phyloP scores from a whole-genome alignment of 2,329 filamentous ascomycete genomes.

The Mollisiaceae sp. region DNA sequence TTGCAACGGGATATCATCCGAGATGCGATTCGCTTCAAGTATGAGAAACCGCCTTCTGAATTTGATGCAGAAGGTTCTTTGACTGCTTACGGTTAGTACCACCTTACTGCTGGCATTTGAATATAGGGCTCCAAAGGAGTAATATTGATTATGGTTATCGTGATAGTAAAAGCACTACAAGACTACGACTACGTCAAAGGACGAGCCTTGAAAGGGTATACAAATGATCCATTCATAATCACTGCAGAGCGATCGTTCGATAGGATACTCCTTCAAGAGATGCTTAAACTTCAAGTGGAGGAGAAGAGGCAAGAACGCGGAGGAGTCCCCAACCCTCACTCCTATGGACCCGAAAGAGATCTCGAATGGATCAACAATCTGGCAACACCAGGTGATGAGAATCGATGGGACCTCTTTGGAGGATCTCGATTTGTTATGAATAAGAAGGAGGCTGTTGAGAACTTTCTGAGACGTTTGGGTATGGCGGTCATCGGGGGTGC shows the following conservation, averaged over 20 bases:
- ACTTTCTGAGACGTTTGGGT: not conserved
- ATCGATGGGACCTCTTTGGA: not conserved
- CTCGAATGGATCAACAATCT: too few relatives aligned
- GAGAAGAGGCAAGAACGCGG: too few relatives aligned
- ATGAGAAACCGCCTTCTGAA: not conserved
- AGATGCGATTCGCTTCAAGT: not conserved
- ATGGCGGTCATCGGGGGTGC: conserved; percentile 9
- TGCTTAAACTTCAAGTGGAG: not conserved
- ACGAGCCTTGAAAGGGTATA: not conserved
- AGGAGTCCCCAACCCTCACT: too few relatives aligned
- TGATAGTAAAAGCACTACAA: not conserved
- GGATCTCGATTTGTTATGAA: not conserved
- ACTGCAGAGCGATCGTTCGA: not conserved
- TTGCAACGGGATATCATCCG: not conserved
- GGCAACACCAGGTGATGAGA: too few relatives aligned
- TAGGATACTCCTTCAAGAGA: not conserved
- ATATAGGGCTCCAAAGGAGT: too few relatives aligned
- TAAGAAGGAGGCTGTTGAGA: not conserved
- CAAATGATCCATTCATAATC: not conserved
- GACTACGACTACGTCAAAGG: conserved; percentile 2
- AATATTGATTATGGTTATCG: not conserved
- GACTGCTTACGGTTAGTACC: not conserved
- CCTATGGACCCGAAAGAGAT: too few relatives aligned
- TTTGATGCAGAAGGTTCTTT: not conserved
- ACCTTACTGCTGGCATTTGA: not conserved